Base-by-base conservation (phyloP, 2,329 filamentous ascomycete species). In the Venturia oleaginea region DNA sequence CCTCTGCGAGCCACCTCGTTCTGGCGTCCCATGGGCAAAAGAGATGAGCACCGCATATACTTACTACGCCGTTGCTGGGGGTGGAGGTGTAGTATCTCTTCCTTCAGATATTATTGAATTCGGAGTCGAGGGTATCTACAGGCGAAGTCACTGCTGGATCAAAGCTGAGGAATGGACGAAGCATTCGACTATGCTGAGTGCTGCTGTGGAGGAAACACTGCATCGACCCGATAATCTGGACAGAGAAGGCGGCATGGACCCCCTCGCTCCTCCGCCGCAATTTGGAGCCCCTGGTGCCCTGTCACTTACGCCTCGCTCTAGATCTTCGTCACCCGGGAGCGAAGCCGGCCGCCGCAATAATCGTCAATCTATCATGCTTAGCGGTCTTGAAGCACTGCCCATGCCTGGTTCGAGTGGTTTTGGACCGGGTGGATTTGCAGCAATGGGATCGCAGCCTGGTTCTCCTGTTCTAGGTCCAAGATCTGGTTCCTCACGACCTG, bases 11-110 rank as follows among this genome's bases (percentile, higher is more conserved):
- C 85, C 89, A 4, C 87, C 89, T 0, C 84, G 89, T 70, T 87
- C 87, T 22, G 86, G 86, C 64, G 80, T 85, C 0, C 90, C 90
- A 0, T 94, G 90, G 90, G 80, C 86, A 2, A 32, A 48, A 17
- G 64, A 63, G n/a, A 83, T 84, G 65, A 75, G 73, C 15, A 69
- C 67, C 43, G 79, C 81, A 40, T 78, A 84, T 59, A 85, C 86
- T 70, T 91, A 88, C 88, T 91, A 90, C 74, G 84, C 88, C 68
- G 84, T 90, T 5, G 86, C 89, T 2, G 90, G 88, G 43, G 81
- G 84, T 46, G 79, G 80, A 30, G 83, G 82, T 51, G 80, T 88
- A 10, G 85, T 88, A 51, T 82, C 77, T 66, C 73, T 89, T 6
- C 86, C 87, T 0, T 81, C 81, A 0, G 85, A 89, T 69, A 76